Conservation (phyloP, 2,329 filamentous ascomycete genomes). For the Nigrospora sphaerica region DNA sequence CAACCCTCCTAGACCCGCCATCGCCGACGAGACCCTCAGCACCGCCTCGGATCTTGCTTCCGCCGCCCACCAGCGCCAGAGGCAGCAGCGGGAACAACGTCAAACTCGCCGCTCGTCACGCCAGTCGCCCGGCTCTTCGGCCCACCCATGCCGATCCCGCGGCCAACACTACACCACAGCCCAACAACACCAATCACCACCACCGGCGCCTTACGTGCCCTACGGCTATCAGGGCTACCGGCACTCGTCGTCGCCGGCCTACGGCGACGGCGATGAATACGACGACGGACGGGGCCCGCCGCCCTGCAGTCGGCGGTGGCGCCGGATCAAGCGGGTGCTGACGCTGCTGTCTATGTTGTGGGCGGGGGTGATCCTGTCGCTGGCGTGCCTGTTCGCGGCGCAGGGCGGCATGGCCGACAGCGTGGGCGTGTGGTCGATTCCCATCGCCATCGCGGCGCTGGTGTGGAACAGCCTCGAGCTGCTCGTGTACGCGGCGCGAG, state of each 20-base stretch:
- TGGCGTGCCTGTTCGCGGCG: slow-evolving; percentile 13
- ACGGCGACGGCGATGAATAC: not conserved
- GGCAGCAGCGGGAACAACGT: not conserved
- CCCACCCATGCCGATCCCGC: not conserved
- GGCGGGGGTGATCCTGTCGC: slow-evolving; percentile 15
- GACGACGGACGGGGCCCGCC: slow-evolving; percentile 3
- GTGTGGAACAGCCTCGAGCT: slow-evolving; percentile 21
- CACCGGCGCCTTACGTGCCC: not conserved
- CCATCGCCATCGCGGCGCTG: slow-evolving; percentile 15
- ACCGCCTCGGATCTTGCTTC: no score
- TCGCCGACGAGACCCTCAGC: no score
- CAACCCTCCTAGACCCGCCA: no score
- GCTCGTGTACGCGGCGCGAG: slow-evolving; percentile 16
- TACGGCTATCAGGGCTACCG: not conserved
- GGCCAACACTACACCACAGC: not conserved
- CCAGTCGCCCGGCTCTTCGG: no score
- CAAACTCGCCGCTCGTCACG: not conserved
- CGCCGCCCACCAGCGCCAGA: not conserved
- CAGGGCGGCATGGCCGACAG: slow-evolving; percentile 1
- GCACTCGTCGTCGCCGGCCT: not conserved
- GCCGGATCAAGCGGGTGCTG: slow-evolving; percentile 14
- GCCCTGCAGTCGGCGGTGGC: slow-evolving; percentile 14
- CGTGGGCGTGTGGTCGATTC: slow-evolving; percentile 10
- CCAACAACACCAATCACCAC: not conserved
- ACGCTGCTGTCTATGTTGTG: slow-evolving; percentile 11